A percentile compares a stretch with the other conserved stretches of the same genome.
Conservation (phyloP, 805 yeast species). For the Monosporozyma aerobia region DNA sequence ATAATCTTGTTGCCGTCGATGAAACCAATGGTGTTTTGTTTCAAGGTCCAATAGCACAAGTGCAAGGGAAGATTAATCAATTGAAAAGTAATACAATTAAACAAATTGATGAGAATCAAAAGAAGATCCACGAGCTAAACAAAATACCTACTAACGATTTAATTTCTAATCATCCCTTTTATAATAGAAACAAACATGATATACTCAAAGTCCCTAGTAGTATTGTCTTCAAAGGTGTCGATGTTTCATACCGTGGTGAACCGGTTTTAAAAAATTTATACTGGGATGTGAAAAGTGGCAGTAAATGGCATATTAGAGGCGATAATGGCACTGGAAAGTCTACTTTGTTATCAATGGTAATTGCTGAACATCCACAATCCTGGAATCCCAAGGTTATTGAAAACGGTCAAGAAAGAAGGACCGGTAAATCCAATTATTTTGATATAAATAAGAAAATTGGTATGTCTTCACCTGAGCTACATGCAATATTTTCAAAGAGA, state of each 20-base stretch:
- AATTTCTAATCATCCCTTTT: conserved; percentile 19
- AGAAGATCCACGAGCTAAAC: background rate
- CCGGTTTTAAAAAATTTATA: conserved; percentile 49
- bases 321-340: conserved; percentile 92
- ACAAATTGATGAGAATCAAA: background rate
- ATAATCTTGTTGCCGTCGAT: conserved; percentile 58
- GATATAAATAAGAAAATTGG: conserved; percentile 75
- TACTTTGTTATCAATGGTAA: conserved; percentile 70
- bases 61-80: conserved; percentile 16
- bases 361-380: conserved; percentile 95
- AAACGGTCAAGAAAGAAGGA: conserved; percentile 51
- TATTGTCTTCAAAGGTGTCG: conserved; percentile 51
- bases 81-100: conserved; percentile 12
- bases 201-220: conserved; percentile 17
- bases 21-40: conserved; percentile 39
- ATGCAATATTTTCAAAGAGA: conserved; percentile 63
- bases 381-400: conserved; percentile 71
- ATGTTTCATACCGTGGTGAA: conserved; percentile 56
- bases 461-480: conserved; percentile 85
- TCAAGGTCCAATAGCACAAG: conserved; percentile 37
- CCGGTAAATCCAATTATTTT: conserved; percentile 70
- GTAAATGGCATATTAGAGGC: conserved; percentile 84
- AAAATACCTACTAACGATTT: conserved; percentile 14
- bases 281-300: conserved; percentile 63
- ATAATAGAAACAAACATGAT: conserved; percentile 8